Base-by-base conservation (phyloP, 768 basidiomycete species). In the Lactifluus pinguis region DNA sequence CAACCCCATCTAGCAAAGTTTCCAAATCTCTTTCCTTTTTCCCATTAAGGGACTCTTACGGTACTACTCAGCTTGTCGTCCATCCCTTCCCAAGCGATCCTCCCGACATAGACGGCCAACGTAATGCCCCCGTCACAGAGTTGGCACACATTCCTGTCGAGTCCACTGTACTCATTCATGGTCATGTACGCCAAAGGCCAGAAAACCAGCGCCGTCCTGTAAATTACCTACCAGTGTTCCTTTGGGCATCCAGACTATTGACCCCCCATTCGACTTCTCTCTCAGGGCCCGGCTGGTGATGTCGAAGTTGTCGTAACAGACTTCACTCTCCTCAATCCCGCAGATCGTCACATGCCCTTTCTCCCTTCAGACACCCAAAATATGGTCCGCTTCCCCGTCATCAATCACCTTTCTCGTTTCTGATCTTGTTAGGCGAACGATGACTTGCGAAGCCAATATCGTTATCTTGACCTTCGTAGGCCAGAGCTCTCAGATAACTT, bases 401-500 rank as follows among this genome's bases (percentile, higher is more conserved):
- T 66, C 49, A 19, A 36, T 6, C 29, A 34, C 36, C 42, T 36
- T 41, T 61, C 52, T 52, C 54, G 42, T 25, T 61, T 25, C 62
- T 34, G 55, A 51, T 49, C 49, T 55, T 54, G 41, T 41, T 67
- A 93, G 92, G 83, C 89, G 59, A 90, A 88, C 68, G 92, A 95
- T 69, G 89, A 94, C 61, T 72, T 95, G 38, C 83, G 95, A 61
- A 81, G 89, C 58, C 85, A 85, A 67, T 88, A 89, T 73, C 88
- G 95, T 57, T 86, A 90, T 77, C 82, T 97, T 47, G 95, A 98
- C 77, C 81, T 98, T 45, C 84, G 95, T 32, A 81, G 94, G 47
- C 73, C 83, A 9, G 77, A 77, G 14, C 73, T 98, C 47, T 80
- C 92, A 3, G 74, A 80, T 58, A 97, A 97, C 73, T 75, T 98